These are phyloP conservation scores for Crucibulum laeve DNA, from an alignment of 768 basidiomycete genomes.

Conservation along the genomic window DNA sequence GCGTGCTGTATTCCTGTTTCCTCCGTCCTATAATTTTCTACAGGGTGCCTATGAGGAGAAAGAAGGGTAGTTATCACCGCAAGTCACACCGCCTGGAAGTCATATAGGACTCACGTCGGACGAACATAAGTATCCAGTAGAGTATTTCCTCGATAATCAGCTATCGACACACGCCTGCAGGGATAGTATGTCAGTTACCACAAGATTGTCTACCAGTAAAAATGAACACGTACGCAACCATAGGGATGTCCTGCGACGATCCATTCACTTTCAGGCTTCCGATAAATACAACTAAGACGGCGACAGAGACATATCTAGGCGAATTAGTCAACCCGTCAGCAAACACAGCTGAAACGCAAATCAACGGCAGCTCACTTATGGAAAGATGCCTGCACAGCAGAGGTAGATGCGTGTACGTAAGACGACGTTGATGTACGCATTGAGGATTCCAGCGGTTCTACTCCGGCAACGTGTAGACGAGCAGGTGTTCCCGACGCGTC, in stretches of 20 bases:
- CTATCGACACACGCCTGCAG: slow-evolving; percentile 44
- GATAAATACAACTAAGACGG: slow-evolving; percentile 38
- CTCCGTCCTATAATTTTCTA: slow-evolving; percentile 41
- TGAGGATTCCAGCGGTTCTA: not conserved
- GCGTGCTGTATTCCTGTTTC: slow-evolving; percentile 40
- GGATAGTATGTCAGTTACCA: not conserved
- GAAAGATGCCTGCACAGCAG: no score
- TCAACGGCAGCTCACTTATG: no score
- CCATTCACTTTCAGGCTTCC: slow-evolving; percentile 23
- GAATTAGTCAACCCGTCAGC: no score
- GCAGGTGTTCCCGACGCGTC: slow-evolving; percentile 1
- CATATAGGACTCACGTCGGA: slow-evolving; percentile 40
- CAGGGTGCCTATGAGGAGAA: slow-evolving; percentile 30
- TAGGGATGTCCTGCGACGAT: slow-evolving; percentile 32
- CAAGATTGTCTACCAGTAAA: not conserved
- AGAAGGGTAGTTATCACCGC: not conserved
- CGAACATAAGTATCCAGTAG: slow-evolving; percentile 48
- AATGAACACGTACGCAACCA: slow-evolving; percentile 42
- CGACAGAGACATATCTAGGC: slow-evolving; percentile 42
- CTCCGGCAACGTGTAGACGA: not conserved
- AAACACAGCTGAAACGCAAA: no score
- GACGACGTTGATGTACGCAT: not conserved
- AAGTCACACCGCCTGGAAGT: not conserved
- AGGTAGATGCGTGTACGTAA: not conserved
- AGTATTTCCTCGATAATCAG: slow-evolving; percentile 41